Evolutionary conservation across 495 filamentous ascomycete species (phyloP).

Genomic region (Podospora pseudopauciseta): DNA sequence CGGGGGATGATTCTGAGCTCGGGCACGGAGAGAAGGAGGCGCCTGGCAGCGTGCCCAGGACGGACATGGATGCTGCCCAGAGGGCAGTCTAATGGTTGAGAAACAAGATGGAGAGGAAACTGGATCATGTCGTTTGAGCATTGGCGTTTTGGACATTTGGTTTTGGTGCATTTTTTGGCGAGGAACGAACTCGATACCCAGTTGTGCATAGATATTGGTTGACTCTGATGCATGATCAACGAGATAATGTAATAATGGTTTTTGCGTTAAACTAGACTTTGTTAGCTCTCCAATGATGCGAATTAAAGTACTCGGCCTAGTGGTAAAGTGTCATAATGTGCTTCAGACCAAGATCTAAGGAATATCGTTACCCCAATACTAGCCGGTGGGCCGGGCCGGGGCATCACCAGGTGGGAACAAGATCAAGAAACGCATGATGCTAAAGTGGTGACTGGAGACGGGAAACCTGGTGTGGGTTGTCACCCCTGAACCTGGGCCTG

Average conservation of each 20-base stretch:
- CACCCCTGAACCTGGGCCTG: neutral
- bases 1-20: neutral
- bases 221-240: neutral
- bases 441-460: neutral
- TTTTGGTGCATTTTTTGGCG: neutral
- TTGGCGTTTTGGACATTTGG: neutral
- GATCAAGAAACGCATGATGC: neutral
- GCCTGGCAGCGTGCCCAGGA: neutral
- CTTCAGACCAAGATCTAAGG: neutral
- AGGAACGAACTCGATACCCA: constrained; percentile 1
- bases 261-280: neutral
- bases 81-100: neutral
- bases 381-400: neutral
- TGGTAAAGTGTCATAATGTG: neutral
- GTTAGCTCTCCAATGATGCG: neutral
- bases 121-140: neutral
- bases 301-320: neutral
- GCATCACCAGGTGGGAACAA: neutral
- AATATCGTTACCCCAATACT: neutral
- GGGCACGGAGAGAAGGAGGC: neutral
- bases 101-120: neutral
- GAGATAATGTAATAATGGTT: neutral
- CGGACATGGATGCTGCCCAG: neutral
- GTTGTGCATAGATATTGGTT: neutral
- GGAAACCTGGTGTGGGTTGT: neutral